Conservation (phyloP, 495 filamentous ascomycete species). For the Margaritispora aquatica region DNA sequence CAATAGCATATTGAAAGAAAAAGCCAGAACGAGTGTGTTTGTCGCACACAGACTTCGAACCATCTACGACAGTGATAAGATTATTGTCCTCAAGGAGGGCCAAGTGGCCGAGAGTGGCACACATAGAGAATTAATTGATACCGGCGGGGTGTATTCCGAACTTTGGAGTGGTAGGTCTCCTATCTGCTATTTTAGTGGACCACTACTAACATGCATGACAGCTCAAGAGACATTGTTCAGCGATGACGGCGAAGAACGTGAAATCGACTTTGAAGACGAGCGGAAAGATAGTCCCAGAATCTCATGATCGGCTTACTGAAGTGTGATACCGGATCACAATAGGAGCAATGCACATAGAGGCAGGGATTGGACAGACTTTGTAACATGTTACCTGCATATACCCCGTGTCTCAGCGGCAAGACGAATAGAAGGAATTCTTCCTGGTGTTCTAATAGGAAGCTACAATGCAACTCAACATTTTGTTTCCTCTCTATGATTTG, state of each 20-base stretch:
- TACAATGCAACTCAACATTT: not conserved
- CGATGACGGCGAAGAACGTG: slow-evolving; percentile 28
- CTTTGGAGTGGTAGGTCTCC: slow-evolving; percentile 73
- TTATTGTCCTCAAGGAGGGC: slow-evolving; percentile 85
- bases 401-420: not conserved
- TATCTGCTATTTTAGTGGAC: not conserved
- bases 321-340: not conserved
- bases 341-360: slow-evolving; percentile 1
- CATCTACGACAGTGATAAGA: slow-evolving; percentile 89
- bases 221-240: slow-evolving; percentile 40
- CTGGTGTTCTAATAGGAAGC: not conserved
- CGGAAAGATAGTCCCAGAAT: slow-evolving; percentile 9
- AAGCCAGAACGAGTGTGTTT: slow-evolving; percentile 84
- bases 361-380: slow-evolving; percentile 10
- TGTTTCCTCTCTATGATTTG: not conserved
- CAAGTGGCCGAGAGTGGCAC: slow-evolving; percentile 80
- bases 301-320: slow-evolving; percentile 3
- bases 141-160: slow-evolving; percentile 76
- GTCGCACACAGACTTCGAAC: slow-evolving; percentile 89
- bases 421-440: not conserved
- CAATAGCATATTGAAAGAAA: slow-evolving; percentile 87
- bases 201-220: slow-evolving; percentile 15
- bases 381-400: slow-evolving; percentile 14
- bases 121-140: slow-evolving; percentile 75
- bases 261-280: slow-evolving; percentile 30